These are phyloP conservation scores for Toxoplasma gondii DNA, from an alignment of 169 alveolate genomes.

Conservation along the genomic window DNA sequence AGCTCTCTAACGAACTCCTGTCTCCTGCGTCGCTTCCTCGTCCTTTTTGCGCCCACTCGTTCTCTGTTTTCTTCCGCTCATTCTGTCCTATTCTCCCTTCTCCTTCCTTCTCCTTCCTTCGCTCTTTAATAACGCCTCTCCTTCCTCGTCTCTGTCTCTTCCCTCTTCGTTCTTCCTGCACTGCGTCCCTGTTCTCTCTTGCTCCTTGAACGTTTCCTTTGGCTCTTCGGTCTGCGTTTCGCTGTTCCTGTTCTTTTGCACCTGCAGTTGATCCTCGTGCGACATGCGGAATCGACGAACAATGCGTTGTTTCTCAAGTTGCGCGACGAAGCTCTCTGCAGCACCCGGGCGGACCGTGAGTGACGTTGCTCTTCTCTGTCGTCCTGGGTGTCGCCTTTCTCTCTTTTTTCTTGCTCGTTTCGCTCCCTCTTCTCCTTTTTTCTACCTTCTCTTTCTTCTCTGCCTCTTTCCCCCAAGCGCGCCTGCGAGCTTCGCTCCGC, in stretches of 20 bases:
- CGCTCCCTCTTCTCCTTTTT: not conserved
- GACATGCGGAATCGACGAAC: constrained; percentile 16
- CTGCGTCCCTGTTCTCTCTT: not conserved
- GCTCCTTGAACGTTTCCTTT: not conserved
- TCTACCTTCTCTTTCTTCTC: not conserved
- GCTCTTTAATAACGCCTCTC: not conserved
- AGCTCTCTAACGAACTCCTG: not conserved
- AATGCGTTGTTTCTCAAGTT: not conserved
- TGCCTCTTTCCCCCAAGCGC: not conserved
- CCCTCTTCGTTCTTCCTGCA: not conserved
- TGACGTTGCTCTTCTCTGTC: not conserved
- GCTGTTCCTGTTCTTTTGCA: not conserved
- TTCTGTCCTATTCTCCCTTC: not conserved
- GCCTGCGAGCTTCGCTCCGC: not conserved
- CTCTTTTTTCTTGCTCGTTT: not conserved
- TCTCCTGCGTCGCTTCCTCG: not conserved
- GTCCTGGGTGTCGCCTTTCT: not conserved
- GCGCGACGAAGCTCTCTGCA: not conserved
- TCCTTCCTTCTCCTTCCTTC: not conserved
- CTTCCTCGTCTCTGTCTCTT: not conserved
- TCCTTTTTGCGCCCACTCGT: no score
- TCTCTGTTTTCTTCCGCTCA: not conserved
- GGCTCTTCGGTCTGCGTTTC: not conserved
- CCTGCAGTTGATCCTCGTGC: not conserved
- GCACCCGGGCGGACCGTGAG: not conserved